phyloP scores from a whole-genome alignment of 148 eudicot genomes.

The Vaccinium corymbosum region DNA sequence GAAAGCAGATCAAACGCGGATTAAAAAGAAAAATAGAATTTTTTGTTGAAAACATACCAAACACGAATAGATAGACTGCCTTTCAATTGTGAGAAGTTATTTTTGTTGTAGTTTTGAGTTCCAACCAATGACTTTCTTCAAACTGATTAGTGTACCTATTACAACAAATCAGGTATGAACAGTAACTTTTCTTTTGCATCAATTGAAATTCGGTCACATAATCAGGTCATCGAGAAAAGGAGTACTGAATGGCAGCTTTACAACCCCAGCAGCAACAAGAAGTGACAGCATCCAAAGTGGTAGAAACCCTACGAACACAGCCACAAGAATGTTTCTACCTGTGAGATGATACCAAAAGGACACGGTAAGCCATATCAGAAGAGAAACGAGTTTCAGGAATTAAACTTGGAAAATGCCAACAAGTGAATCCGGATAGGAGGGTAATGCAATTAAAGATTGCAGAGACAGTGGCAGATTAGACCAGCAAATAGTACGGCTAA shows the following conservation, averaged over 20 bases:
- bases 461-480: not conserved
- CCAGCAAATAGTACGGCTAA: not conserved
- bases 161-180: not conserved
- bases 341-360: slow-evolving; percentile 16
- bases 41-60: not conserved
- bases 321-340: slow-evolving; percentile 52
- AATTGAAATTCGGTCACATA: slow-evolving; percentile 29
- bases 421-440: not conserved
- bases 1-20: not conserved
- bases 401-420: not conserved
- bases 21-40: not conserved
- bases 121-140: not conserved
- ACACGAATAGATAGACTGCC: not conserved
- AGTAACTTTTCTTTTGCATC: not conserved
- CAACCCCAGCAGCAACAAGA: slow-evolving; percentile 51
- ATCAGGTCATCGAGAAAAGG: slow-evolving; percentile 58
- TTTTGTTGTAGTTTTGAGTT: not conserved
- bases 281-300: slow-evolving; percentile 65
- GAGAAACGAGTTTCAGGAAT: not conserved
- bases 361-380: not conserved
- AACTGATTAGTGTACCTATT: not conserved
- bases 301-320: slow-evolving; percentile 47
- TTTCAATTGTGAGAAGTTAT: not conserved
- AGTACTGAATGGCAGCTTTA: slow-evolving; percentile 50
- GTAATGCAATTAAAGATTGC: not conserved